Percentiles rank a stretch among this genome's conserved stretches.
phyloP scores from a whole-genome alignment of 768 basidiomycete genomes.

The Termitomyces sp. region DNA sequence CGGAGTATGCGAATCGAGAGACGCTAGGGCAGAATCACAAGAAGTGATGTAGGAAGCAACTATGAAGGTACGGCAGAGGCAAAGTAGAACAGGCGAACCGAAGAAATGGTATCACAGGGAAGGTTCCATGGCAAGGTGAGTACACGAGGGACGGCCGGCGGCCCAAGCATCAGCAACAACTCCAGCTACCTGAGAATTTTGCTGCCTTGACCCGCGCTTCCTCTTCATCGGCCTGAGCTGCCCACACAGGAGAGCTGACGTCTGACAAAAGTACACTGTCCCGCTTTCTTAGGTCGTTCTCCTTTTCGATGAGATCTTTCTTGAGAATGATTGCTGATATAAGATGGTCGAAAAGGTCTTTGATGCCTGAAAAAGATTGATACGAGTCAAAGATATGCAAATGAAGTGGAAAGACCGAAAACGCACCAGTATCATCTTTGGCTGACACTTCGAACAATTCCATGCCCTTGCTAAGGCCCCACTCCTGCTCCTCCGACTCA shows the following conservation, averaged over 20 bases:
- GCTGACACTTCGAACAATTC: slow-evolving; percentile 89
- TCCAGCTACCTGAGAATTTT: slow-evolving; percentile 54
- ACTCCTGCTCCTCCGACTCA: slow-evolving; percentile 49
- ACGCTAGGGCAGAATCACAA: neutral
- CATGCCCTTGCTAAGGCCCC: slow-evolving; percentile 80
- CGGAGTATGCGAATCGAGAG: slow-evolving; percentile 1
- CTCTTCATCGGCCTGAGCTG: slow-evolving; percentile 76
- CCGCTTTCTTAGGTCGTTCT: slow-evolving; percentile 74
- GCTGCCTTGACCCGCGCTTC: slow-evolving; percentile 56
- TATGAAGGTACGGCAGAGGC: slow-evolving; percentile 6
- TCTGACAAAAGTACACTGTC: slow-evolving; percentile 79
- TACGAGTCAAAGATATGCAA: neutral
- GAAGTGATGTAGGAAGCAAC: neutral
- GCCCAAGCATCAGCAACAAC: slow-evolving; percentile 52
- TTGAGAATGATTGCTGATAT: slow-evolving; percentile 74
- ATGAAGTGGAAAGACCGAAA: slow-evolving; percentile 7
- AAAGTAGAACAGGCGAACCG: slow-evolving; percentile 7
- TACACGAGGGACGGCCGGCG: slow-evolving; percentile 4
- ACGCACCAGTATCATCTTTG: slow-evolving; percentile 78
- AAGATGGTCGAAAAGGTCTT: slow-evolving; percentile 72
- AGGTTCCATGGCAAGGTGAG: neutral
- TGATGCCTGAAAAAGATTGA: slow-evolving; percentile 51
- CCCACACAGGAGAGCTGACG: slow-evolving; percentile 63
- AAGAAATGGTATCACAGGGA: neutral
- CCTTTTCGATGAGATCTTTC: slow-evolving; percentile 75